These are phyloP conservation scores for Bacidia rubella DNA, from an alignment of 495 filamentous ascomycete genomes.

Conservation along the genomic window DNA sequence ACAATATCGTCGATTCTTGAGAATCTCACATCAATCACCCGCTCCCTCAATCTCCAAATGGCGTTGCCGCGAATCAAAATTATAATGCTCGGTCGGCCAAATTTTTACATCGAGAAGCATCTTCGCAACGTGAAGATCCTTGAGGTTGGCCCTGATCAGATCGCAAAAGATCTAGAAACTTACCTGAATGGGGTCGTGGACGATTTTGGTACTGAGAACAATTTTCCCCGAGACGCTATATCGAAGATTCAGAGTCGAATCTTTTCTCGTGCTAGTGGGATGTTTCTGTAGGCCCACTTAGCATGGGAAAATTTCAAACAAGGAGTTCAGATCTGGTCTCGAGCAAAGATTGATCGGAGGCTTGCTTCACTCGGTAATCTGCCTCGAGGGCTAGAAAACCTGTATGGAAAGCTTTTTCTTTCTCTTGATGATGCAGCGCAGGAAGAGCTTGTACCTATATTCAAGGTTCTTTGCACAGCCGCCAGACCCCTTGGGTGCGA, in stretches of 20 bases:
- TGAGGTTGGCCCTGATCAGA: background rate
- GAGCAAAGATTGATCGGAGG: background rate
- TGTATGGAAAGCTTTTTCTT: background rate
- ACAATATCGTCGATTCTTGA: background rate
- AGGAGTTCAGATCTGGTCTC: background rate
- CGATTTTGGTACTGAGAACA: conserved; percentile 1
- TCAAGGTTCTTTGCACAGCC: conserved; percentile 1
- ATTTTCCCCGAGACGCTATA: background rate
- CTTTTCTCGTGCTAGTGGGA: conserved; percentile 1
- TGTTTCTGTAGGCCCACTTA: conserved; percentile 3
- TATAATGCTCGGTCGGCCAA: conserved; percentile 1
- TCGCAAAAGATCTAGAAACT: background rate
- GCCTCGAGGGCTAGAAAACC: background rate
- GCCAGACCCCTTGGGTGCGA: background rate
- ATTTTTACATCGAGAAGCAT: background rate
- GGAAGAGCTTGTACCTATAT: background rate
- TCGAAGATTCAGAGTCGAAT: conserved; percentile 3
- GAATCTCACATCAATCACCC: background rate
- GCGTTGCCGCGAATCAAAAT: background rate
- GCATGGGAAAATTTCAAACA: conserved; percentile 5
- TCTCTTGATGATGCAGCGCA: background rate
- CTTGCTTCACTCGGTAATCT: conserved; percentile 1
- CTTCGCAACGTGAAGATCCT: background rate
- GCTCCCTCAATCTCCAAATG: background rate
- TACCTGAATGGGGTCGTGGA: background rate